A percentile compares a stretch with the other conserved stretches of the same genome.
phyloP scores from a whole-genome alignment of 805 yeast species.

The Saccharomyces paradoxus region DNA sequence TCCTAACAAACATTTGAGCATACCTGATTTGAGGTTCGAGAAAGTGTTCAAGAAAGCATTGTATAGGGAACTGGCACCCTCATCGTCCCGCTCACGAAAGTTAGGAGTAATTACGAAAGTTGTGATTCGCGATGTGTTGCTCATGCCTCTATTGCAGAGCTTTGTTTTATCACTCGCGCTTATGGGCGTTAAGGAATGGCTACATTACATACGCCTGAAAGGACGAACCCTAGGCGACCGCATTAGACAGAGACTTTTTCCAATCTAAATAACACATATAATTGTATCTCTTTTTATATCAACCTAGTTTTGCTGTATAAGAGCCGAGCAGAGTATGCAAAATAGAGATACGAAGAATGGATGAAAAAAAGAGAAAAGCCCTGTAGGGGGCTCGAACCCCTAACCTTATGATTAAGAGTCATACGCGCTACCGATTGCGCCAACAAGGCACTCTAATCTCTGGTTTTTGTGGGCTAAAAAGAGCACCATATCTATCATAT shows the following conservation, averaged over 20 bases:
- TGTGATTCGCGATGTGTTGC: constrained; percentile 40
- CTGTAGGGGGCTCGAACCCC: not conserved
- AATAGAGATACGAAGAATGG: not conserved
- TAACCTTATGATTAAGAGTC: not conserved
- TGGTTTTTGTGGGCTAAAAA: too few species aligned
- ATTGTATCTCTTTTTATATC: not conserved
- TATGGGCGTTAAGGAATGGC: not conserved
- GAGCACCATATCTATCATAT: too few species aligned
- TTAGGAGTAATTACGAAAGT: constrained; percentile 37
- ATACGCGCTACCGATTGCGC: not conserved
- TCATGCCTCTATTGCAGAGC: constrained; percentile 50
- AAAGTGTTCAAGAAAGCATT: constrained; percentile 44
- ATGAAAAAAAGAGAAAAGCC: not conserved
- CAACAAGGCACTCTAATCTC: not conserved
- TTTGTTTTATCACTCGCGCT: constrained; percentile 24
- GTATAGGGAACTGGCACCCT: constrained; percentile 12
- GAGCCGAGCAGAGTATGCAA: not conserved
- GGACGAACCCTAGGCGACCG: not conserved
- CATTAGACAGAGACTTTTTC: not conserved
- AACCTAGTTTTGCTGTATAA: not conserved
- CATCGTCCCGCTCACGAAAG: not conserved
- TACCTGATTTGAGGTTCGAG: constrained; percentile 65
- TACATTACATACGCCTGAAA: not conserved
- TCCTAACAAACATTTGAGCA: constrained; percentile 5
- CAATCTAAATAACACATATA: not conserved